Conservation (phyloP, 345 rosid species). For the Sapria himalayana region DNA sequence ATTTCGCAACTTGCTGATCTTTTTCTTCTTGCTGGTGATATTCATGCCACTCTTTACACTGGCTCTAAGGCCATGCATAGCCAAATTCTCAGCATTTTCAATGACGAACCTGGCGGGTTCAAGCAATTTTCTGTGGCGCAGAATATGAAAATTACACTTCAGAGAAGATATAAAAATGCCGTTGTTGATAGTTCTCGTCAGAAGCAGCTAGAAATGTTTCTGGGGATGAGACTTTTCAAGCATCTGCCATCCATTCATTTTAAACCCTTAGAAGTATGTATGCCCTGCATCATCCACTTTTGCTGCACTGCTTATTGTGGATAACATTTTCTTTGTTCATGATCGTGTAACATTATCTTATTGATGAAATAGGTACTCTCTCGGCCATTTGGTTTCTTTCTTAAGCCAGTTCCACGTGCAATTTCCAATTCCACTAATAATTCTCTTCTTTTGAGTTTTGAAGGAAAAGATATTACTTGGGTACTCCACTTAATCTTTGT, state of each 20-base stretch:
- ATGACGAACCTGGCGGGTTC: conserved; percentile 73
- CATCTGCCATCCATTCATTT: conserved; percentile 81
- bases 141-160: conserved; percentile 74
- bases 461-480: conserved; percentile 65
- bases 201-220: conserved; percentile 92
- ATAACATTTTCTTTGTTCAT: too few species aligned
- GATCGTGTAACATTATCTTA: too few species aligned
- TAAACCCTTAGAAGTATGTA: conserved; percentile 69
- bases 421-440: conserved; percentile 34
- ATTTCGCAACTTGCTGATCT: conserved; percentile 84
- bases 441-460: conserved; percentile 56
- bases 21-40: conserved; percentile 88
- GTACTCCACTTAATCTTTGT: too few species aligned
- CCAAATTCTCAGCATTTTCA: conserved; percentile 87
- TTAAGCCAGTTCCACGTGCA: conserved; percentile 63
- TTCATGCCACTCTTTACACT: conserved; percentile 95
- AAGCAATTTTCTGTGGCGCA: conserved; percentile 87
- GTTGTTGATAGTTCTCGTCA: conserved; percentile 89
- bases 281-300: too few species aligned
- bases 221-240: conserved; percentile 85
- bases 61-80: conserved; percentile 99
- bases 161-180: conserved; percentile 82
- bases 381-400: conserved; percentile 63
- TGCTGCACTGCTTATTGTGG: too few species aligned
- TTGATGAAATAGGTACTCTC: conserved; percentile 53